These are phyloP conservation scores for Epichloe typhina DNA, from an alignment of 2,329 filamentous ascomycete species.

Conservation along the genomic window DNA sequence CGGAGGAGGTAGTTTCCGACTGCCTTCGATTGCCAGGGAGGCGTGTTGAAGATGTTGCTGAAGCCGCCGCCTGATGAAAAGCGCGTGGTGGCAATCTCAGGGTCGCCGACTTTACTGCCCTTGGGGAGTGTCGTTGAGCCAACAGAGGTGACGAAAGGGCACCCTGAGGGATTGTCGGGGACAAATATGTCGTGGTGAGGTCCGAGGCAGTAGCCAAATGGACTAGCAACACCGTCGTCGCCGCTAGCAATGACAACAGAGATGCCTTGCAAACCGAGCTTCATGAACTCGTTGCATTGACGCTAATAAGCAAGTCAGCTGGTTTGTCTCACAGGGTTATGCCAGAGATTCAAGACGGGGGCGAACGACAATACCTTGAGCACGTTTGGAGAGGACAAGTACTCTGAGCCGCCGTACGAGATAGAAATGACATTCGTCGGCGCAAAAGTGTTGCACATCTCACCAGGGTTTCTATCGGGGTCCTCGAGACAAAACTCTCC, in stretches of 20 bases:
- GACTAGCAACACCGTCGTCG: constrained; percentile 11
- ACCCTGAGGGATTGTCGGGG: constrained; percentile 31
- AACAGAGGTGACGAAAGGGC: constrained; percentile 36
- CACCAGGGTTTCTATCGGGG: constrained; percentile 31
- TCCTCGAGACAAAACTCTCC: constrained; percentile 37
- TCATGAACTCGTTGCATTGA: constrained; percentile 30
- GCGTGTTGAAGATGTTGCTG: constrained; percentile 33
- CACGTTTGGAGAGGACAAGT: constrained; percentile 31
- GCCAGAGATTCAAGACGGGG: not conserved
- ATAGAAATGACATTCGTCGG: constrained; percentile 24
- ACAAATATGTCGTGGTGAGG: constrained; percentile 29
- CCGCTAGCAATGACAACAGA: constrained; percentile 27
- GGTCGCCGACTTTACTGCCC: constrained; percentile 4
- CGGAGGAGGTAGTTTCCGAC: constrained; percentile 7
- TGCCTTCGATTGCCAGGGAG: constrained; percentile 30
- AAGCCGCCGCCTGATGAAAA: constrained; percentile 37
- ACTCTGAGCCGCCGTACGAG: constrained; percentile 21
- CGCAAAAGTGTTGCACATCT: constrained; percentile 11
- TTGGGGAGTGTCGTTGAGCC: constrained; percentile 29
- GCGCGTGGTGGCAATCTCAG: constrained; percentile 13
- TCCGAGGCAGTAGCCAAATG: constrained; percentile 9
- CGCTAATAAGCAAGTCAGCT: constrained; percentile 12
- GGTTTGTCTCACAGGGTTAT: no score
- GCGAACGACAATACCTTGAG: constrained; percentile 13
- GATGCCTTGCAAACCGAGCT: constrained; percentile 30